Base-by-base conservation (phyloP, 2,329 filamentous ascomycete genomes). In the Lasiodiplodia theobromae region DNA sequence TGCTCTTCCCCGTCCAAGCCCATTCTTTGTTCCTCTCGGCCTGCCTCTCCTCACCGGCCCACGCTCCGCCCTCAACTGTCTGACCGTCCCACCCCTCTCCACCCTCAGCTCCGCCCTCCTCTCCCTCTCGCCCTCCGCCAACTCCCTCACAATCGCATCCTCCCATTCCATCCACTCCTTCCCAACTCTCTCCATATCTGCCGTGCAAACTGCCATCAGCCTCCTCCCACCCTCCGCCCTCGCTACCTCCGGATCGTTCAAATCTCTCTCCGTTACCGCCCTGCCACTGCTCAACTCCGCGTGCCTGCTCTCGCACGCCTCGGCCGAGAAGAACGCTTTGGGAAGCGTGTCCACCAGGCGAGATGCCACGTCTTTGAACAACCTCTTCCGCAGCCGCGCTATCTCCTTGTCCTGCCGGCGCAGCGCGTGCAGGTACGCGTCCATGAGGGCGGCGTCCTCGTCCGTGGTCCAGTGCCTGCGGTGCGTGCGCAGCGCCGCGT, bases 381-480 rank as follows among this genome's bases (percentile, higher is more conserved):
- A 4, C 7, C 56, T 8, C 16, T 3, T 21, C 18, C 34, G 2
- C n/a, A 53, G 23, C 8, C 16, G 8, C n/a, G 23, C 25, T 10
- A 60, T 23, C 49, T 64, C 67, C n/a, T 25, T n/a, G 8, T 68
- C 60, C 23, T 56, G 49, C 54, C 78, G 74, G 70, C 82, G 77
- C 70, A 83, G 80, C n/a, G 78, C 77, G 18, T 83, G 78, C n/a
- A 78, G 73, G 66, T 81, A 77, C 16, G 82, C 79, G 62, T 79
- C 73, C 11, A 80, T 68, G 21, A 86, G 79, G n/a, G 77, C 73
- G 23, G 81, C 76, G 69, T 86, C 84, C 73, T 87, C 85, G 21
- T 80, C 80, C 14, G 79, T 75, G 63, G 83, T 79, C 85, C 85
- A 87, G 71, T 84, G 83, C 62, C 78, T 83, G 69, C 83, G 74